Base-by-base conservation (phyloP, 2,329 filamentous ascomycete genomes). In the Fusarium sp. region DNA sequence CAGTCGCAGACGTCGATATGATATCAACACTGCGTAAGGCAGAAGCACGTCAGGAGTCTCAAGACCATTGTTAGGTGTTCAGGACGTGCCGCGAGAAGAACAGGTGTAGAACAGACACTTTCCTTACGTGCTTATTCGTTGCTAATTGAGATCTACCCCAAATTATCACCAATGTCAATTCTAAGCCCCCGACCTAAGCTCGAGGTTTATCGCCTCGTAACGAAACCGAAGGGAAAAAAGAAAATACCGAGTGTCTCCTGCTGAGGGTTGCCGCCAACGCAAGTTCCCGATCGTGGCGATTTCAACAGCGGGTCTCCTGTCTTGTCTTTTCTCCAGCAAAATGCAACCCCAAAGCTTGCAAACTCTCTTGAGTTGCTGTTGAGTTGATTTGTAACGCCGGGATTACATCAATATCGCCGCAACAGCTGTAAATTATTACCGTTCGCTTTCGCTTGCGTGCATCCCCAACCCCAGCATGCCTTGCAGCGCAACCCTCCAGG, bases 221-320 rank as follows among this genome's bases (percentile, higher is more conserved):
- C 62, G 52, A 67, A 53, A 35, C 49, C 67, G 61, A 64, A 46
- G 27, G 7, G 8, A 37, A 17, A 37, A n/a, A 37, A 37, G 35
- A n/a, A 37, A 37, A 37, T 17, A 39, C 37, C 40, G 60, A 64
- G 46, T 23, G 15, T 32, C 39, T 45, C 23, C 50, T 35, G 37
- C 39, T 41, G 33, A 49, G 17, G 27, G 17, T 23, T 54, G 60
- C 48, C 52, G 23, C 56, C 44, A 49, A 41, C 30, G 52, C 56
- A 54, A 69, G 56, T 49, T 63, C 52, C 65, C 49, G 37, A 37
- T 52, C 32, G 66, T 69, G 66, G 65, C 66, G 62, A 68, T 37
- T 49, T 57, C 46, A 9, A 55, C 44, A 62, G 32, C 41, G 32
- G 35, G 50, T n/a, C 35, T 50, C 33, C 20, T 19, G 19, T 33